phyloP scores from a whole-genome alignment of 495 filamentous ascomycete species.

The Aspergillus olivimuriae region DNA sequence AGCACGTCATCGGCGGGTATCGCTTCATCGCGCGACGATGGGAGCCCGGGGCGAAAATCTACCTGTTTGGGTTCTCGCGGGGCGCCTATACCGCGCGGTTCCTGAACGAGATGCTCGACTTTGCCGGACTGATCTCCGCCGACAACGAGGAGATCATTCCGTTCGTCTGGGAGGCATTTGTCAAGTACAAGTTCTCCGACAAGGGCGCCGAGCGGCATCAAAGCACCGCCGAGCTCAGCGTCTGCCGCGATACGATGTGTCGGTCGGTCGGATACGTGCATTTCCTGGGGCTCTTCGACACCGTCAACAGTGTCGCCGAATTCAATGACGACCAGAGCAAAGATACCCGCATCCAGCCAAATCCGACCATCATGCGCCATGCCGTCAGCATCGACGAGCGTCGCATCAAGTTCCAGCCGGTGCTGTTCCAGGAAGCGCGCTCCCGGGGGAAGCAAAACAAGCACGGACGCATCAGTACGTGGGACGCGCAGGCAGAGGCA shows the following conservation, averaged over 20 bases:
- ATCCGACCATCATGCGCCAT: slow-evolving; percentile 40
- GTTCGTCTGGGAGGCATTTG: slow-evolving; percentile 21
- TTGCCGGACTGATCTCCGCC: slow-evolving; percentile 37
- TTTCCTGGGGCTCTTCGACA: slow-evolving; percentile 43
- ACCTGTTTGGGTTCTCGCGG: slow-evolving; percentile 45
- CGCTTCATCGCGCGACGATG: slow-evolving; percentile 42
- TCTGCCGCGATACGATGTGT: slow-evolving; percentile 12
- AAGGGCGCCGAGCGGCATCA: neutral
- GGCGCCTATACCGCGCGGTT: slow-evolving; percentile 46
- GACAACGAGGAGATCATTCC: slow-evolving; percentile 43
- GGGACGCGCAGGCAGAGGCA: slow-evolving; percentile 2
- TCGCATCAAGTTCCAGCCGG: slow-evolving; percentile 50
- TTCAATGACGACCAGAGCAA: slow-evolving; percentile 3
- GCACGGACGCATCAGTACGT: slow-evolving; percentile 6
- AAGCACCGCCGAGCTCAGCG: neutral
- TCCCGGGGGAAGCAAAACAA: slow-evolving; percentile 49
- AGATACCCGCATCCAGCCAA: slow-evolving; percentile 6
- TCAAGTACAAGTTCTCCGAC: slow-evolving; percentile 6
- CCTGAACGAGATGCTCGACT: slow-evolving; percentile 40
- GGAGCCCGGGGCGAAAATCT: slow-evolving; percentile 32
- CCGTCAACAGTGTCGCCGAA: slow-evolving; percentile 33
- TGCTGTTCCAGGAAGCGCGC: slow-evolving; percentile 51
- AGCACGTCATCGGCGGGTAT: slow-evolving; percentile 43
- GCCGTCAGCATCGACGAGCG: slow-evolving; percentile 65
- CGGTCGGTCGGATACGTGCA: slow-evolving; percentile 17